Percentiles rank a stretch among this genome's conserved stretches.
These are phyloP conservation scores for Neofusicoccum sp. DNA, from an alignment of 2,329 filamentous ascomycete species.

Conservation along the genomic window DNA sequence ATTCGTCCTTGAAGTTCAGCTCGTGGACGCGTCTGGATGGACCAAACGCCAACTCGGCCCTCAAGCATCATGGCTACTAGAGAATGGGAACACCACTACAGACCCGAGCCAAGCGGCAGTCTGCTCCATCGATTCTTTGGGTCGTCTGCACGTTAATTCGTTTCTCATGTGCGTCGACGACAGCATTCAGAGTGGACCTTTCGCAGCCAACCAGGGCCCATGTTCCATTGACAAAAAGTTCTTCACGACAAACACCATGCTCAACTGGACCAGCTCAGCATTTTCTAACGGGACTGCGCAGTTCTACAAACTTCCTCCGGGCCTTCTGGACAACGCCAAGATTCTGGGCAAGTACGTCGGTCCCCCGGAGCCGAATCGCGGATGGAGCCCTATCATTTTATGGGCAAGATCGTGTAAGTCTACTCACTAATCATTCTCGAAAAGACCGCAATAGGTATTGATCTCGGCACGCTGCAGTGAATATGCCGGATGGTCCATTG, in stretches of 20 bases:
- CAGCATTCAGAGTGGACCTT: constrained; percentile 25
- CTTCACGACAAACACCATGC: constrained; percentile 24
- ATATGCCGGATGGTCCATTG: not conserved
- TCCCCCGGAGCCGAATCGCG: constrained; percentile 21
- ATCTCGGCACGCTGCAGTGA: not conserved
- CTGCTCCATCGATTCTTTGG: constrained; percentile 30
- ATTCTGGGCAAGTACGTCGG: constrained; percentile 32
- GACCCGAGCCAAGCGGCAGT: constrained; percentile 28
- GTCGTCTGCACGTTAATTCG: constrained; percentile 20
- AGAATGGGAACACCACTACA: constrained; percentile 34
- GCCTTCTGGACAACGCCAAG: constrained; percentile 25
- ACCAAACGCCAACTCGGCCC: not conserved
- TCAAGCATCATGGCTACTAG: constrained; percentile 26
- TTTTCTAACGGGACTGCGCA: constrained; percentile 31
- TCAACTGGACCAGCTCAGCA: constrained; percentile 32
- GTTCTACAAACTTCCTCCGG: constrained; percentile 31
- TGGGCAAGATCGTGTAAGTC: constrained; percentile 1
- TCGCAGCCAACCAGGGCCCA: constrained; percentile 24
- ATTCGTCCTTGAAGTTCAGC: constrained; percentile 13
- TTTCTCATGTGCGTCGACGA: constrained; percentile 25
- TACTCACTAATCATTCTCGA: no score
- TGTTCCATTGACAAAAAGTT: constrained; percentile 31
- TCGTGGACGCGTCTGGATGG: constrained; percentile 20
- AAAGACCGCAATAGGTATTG: not conserved
- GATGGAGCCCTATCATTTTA: constrained; percentile 30